Evolutionary conservation across 225 moss, liverwort and hornwort species (phyloP).

Genomic region (Pseudisothecium myosuroides): DNA sequence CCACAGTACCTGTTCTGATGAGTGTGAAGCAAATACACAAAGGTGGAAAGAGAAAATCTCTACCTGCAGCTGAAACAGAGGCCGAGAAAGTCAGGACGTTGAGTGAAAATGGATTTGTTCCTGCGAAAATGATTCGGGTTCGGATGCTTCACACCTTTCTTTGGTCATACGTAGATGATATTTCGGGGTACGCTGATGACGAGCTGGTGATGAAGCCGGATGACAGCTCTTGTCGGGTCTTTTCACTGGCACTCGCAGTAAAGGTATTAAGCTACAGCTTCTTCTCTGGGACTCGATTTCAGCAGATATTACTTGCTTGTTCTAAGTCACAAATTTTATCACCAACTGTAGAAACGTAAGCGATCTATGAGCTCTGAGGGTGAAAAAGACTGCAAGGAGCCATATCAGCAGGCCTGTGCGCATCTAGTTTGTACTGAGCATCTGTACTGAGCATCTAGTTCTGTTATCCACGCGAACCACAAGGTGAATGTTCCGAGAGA

Average conservation of each 20-base stretch:
- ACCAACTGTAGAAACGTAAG: background rate
- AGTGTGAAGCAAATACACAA: constrained; percentile 65
- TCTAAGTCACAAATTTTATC: background rate
- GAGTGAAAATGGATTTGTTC: constrained; percentile 87
- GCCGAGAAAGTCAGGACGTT: constrained; percentile 53
- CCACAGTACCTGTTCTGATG: constrained; percentile 61
- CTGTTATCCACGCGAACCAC: background rate
- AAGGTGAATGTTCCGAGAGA: background rate
- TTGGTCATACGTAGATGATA: constrained; percentile 66
- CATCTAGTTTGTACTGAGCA: background rate
- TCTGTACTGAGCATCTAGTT: background rate
- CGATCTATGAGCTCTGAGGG: background rate
- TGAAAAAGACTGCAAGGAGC: background rate
- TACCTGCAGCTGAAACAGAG: constrained; percentile 37
- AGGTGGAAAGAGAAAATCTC: constrained; percentile 35
- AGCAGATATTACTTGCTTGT: background rate
- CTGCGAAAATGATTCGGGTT: constrained; percentile 95
- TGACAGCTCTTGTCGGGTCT: constrained; percentile 65
- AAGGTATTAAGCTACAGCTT: constrained; percentile 17
- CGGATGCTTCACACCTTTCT: constrained; percentile 89
- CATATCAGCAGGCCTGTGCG: background rate
- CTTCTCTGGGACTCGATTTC: background rate
- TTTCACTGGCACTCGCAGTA: constrained; percentile 65
- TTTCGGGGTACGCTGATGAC: constrained; percentile 46
- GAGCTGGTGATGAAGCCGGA: constrained; percentile 45